Percentiles rank a stretch among this genome's conserved stretches.
Evolutionary conservation across 768 basidiomycete genomes (phyloP).

Genomic region (Rhodosporidiobolus sp.): DNA sequence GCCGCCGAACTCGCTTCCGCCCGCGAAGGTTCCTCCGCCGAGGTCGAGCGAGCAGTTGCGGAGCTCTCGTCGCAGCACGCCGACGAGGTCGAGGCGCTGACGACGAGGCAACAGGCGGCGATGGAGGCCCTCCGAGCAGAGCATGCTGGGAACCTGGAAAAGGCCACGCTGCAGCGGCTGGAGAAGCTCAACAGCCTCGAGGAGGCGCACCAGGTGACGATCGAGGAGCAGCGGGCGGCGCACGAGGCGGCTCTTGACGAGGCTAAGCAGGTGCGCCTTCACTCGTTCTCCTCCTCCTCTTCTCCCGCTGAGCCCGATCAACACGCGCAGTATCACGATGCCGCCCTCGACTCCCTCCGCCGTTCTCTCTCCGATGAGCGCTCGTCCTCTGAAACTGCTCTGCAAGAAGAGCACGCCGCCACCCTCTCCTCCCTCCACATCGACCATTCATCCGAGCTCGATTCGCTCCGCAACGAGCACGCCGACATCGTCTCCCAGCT

Average conservation of each 20-base stretch:
- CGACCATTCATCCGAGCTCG: slow-evolving; percentile 48
- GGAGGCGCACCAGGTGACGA: background rate
- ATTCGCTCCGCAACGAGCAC: slow-evolving; percentile 65
- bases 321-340: background rate
- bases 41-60: too few relatives aligned
- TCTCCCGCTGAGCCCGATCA: background rate
- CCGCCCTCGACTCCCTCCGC: background rate
- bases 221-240: background rate
- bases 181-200: background rate
- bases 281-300: background rate
- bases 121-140: slow-evolving; percentile 70
- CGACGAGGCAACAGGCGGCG: slow-evolving; percentile 29
- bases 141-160: slow-evolving; percentile 22
- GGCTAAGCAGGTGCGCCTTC: slow-evolving; percentile 7
- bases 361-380: background rate
- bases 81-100: slow-evolving; percentile 47
- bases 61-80: slow-evolving; percentile 30
- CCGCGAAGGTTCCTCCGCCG: slow-evolving; percentile 46
- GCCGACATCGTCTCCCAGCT: slow-evolving; percentile 9
- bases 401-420: slow-evolving; percentile 49
- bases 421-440: slow-evolving; percentile 2
- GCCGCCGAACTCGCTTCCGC: slow-evolving; percentile 45
- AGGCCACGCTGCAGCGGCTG: background rate
- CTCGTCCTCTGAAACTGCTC: background rate
- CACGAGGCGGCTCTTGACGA: background rate